phyloP scores from a whole-genome alignment of 495 filamentous ascomycete genomes.

The Aspergillus coremiiformis region DNA sequence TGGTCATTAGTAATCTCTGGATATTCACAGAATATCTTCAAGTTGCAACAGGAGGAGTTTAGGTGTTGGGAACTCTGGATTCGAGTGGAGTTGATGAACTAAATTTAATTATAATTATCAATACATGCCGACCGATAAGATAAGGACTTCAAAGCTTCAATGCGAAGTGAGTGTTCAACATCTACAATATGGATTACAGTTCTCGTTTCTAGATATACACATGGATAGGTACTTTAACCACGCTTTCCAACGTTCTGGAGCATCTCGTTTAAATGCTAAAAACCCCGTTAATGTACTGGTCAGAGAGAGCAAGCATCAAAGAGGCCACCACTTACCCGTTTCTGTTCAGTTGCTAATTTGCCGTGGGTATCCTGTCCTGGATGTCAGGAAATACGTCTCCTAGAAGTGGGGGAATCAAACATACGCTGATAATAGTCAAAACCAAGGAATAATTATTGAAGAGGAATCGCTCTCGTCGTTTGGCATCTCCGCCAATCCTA shows the following conservation, averaged over 20 bases:
- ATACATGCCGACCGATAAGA: not conserved
- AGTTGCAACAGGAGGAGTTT: no score
- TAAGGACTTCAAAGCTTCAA: not conserved
- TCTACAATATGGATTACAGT: no score
- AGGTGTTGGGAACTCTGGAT: not conserved
- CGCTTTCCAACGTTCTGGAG: conserved; percentile 37
- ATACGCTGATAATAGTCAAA: conserved; percentile 74
- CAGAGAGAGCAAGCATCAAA: not conserved
- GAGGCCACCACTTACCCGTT: conserved; percentile 34
- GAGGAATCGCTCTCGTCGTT: conserved; percentile 80
- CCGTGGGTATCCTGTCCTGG: conserved; percentile 56
- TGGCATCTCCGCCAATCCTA: conserved; percentile 60
- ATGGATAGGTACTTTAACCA: no score
- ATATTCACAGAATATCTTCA: not conserved
- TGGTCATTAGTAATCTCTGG: conserved; percentile 12
- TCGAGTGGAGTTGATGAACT: not conserved
- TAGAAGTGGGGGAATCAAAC: conserved; percentile 8
- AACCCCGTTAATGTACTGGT: conserved; percentile 7
- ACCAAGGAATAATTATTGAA: conserved; percentile 93
- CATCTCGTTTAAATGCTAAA: conserved; percentile 41
- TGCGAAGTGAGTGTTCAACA: not conserved
- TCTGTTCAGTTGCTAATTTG: conserved; percentile 68
- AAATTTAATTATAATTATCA: not conserved
- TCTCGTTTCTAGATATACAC: no score
- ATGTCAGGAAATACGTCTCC: conserved; percentile 16